Conservation (phyloP, 345 rosid genomes). For the Gossypium longicalyx region DNA sequence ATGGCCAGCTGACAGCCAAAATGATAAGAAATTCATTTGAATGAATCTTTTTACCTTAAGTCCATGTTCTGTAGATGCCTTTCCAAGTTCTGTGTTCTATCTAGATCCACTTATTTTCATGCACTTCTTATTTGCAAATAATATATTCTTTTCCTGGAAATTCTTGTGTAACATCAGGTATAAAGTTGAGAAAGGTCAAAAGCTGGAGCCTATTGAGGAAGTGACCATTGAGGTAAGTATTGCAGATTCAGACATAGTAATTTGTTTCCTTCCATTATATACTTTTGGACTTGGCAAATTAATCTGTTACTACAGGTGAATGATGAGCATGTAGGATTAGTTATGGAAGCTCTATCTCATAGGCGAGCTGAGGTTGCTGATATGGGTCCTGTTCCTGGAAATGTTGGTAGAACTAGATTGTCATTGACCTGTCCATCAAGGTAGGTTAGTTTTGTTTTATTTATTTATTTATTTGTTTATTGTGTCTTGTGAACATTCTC, state of each 20-base stretch:
- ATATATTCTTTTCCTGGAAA: not conserved
- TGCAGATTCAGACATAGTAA: not conserved
- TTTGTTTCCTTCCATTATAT: conserved; percentile 9
- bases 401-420: conserved; percentile 78
- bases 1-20: not conserved
- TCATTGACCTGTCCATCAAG: conserved; percentile 93
- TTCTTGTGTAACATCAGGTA: conserved; percentile 52
- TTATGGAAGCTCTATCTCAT: conserved; percentile 94
- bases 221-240: conserved; percentile 70
- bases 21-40: not conserved
- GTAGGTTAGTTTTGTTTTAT: conserved; percentile 29
- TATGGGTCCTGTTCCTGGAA: conserved; percentile 96
- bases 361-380: conserved; percentile 81
- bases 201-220: conserved; percentile 95
- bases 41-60: not conserved
- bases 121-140: not conserved
- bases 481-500: not conserved
- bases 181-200: conserved; percentile 56
- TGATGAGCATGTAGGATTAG: conserved; percentile 87
- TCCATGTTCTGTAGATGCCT: not conserved
- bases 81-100: not conserved
- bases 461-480: not conserved
- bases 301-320: conserved; percentile 44
- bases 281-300: conserved; percentile 10
- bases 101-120: not conserved